Base-by-base conservation (phyloP, 2,329 filamentous ascomycete genomes). In the Fusarium sp. region DNA sequence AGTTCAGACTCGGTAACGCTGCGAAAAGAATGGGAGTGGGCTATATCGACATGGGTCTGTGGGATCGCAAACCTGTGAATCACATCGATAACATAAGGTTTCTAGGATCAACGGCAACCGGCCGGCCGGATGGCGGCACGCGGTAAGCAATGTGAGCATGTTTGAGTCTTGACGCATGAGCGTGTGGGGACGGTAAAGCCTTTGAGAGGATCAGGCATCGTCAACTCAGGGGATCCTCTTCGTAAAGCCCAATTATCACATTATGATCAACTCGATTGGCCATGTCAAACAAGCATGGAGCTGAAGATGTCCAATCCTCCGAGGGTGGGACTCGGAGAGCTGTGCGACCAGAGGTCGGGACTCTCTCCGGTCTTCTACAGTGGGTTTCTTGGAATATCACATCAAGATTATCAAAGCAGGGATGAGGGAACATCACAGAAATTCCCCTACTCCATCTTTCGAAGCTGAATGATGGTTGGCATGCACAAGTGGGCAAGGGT, bases 401-500 rank as follows among this genome's bases (percentile, higher is more conserved):
- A 58, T 37, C 14, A 30, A 58, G 20, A 0, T 58, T 27, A 39
- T 58, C 34, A 35, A 25, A n/a, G 9, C 54, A 39, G 34, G 37
- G 57, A 41, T 59, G 25, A 59, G 57, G 25, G 37, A 43, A 59
- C 37, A 58, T 59, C 35, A 39, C 16, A 59, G 34, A 25, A 45
- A 32, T 43, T 45, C 23, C 32, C 14, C 45, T 50, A 25, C 57
- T 43, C 23, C 27, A 43, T 60, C 56, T 30, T 14, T 45, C 37
- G 27, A 60, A 35, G 54, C 20, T 58, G 34, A 58, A 27, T 34
- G 18, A 41, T 59, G 57, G 59, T 34, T 37, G 30, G 27, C 59
- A 41, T 50, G 39, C 50, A 48, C 39, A 62, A 62, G 41, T 34
- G 59, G 59, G 41, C 59, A 45, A 48, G 39, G 39, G n/a, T 59